Conservation (phyloP, 495 filamentous ascomycete species). For the Cercophora newfieldiana region DNA sequence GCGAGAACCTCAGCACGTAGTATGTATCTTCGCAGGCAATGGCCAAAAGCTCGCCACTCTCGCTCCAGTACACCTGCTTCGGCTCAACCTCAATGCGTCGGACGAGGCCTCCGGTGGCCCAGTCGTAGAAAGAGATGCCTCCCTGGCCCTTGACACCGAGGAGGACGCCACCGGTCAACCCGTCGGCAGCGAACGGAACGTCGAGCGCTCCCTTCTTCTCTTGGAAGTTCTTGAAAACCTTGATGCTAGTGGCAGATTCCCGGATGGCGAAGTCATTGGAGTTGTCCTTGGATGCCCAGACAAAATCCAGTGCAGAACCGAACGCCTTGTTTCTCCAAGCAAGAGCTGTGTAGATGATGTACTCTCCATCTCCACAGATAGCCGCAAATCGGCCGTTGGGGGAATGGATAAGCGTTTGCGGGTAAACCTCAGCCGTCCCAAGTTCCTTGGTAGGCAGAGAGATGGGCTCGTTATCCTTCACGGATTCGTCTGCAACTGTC, state of each 20-base stretch:
- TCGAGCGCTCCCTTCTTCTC: conserved; percentile 87
- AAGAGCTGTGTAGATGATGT: conserved; percentile 96
- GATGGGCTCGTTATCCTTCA: conserved; percentile 88
- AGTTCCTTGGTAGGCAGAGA: conserved; percentile 89
- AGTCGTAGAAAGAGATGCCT: conserved; percentile 94
- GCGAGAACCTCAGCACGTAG: conserved; percentile 88
- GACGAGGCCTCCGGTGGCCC: conserved; percentile 85
- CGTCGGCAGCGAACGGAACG: conserved; percentile 94
- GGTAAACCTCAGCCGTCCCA: conserved; percentile 94
- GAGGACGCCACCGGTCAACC: conserved; percentile 84
- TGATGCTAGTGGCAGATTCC: conserved; percentile 88
- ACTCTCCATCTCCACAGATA: conserved; percentile 95
- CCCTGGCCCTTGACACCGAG: conserved; percentile 93
- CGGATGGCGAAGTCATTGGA: conserved; percentile 98
- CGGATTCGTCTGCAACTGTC: conserved; percentile 56
- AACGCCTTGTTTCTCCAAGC: conserved; percentile 98
- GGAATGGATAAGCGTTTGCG: conserved; percentile 90
- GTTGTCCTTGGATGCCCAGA: conserved; percentile 96
- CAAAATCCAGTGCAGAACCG: conserved; percentile 91
- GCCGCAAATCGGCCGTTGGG: conserved; percentile 97
- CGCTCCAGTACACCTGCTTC: conserved; percentile 93
- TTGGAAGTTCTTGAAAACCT: conserved; percentile 96
- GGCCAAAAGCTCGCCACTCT: conserved; percentile 87
- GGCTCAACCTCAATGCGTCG: conserved; percentile 96
- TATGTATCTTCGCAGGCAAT: conserved; percentile 94